Evolutionary conservation across 306 rosid species (phyloP).

Genomic region (Phaseolus lunatus): DNA sequence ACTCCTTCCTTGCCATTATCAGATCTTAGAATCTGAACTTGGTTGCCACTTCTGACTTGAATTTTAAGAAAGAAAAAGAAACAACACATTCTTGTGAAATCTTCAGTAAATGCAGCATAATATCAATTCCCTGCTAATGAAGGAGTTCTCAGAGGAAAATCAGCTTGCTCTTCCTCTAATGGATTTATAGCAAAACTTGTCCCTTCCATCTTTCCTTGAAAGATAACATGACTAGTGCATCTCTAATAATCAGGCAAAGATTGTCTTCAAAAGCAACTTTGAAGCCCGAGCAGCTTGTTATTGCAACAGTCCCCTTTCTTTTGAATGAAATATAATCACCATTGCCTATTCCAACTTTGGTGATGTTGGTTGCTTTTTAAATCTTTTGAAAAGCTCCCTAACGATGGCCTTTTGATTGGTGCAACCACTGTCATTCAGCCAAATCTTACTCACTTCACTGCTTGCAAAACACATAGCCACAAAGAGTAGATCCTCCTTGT

Average conservation of each 20-base stretch:
- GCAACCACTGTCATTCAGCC: background rate
- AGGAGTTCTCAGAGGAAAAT: constrained; percentile 1
- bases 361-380: too few species aligned
- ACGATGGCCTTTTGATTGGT: too few species aligned
- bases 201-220: constrained; percentile 3
- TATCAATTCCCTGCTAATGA: background rate
- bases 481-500: background rate
- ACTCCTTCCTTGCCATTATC: too few species aligned
- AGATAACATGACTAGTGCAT: background rate
- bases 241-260: background rate
- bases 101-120: background rate
- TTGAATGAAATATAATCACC: too few species aligned
- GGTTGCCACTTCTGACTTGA: too few species aligned
- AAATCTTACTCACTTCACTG: background rate
- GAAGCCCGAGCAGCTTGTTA: background rate
- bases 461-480: background rate
- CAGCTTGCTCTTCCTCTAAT: constrained; percentile 3
- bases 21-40: too few species aligned
- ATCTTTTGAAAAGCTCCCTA: too few species aligned
- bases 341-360: too few species aligned
- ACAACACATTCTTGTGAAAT: constrained; percentile 3
- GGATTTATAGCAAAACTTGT: background rate
- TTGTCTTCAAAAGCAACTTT: constrained; percentile 4
- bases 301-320: too few species aligned
- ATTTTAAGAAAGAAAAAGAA: too few species aligned